Evolutionary conservation across 352 stramenopile species (phyloP), one percentile per base, ranked within the genome.

Genomic region (Chrysophaeum taylorii): DNA sequence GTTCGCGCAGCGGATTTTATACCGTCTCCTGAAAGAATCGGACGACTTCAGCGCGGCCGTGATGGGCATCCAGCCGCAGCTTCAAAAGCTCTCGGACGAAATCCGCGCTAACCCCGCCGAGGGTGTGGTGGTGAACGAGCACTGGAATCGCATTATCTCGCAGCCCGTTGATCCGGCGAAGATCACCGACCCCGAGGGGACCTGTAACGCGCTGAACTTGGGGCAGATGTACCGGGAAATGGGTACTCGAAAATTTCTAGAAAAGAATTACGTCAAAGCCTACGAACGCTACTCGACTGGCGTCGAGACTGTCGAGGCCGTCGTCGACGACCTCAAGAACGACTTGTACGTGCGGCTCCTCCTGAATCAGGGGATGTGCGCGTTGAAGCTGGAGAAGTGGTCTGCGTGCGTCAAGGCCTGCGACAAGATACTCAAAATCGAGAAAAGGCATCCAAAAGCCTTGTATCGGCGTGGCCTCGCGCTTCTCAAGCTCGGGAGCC

Each of bases 351-450:
- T 45, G 33, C 33, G 33, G 57, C 33, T 66, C 1, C 27, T 66
- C 16, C 31, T 18, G 12, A 66, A 66, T n/a, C 33, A 42, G 18
- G 57, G 33, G 57, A 36, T 36, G 33, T 66, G 57, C 35, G 57
- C 57, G 27, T 45, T 66, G 21, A 66, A 66, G 36, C 36, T 66
- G 21, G 57, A 45, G 12, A 42, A n/a, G 4, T 66, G 57, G 57
- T 15, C 33, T 36, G 12, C 45, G 5, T 23, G 12, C 33, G 15
- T 23, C 18, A 2, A n/a, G 2, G 33, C 36, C 33, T 66, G 57
- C 57, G 33, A 45, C 33, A 45, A 42, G 33, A 36, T 31, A 5
- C 57, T 66, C 5, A 1, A 23, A 1, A 21, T 66, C 35, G 2
- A 33, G 9, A 31, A 31, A 31, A 2, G 5, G 2, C 33, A 66